Conservation (phyloP, 2,329 filamentous ascomycete species). For the Metarhizium robertsii region DNA sequence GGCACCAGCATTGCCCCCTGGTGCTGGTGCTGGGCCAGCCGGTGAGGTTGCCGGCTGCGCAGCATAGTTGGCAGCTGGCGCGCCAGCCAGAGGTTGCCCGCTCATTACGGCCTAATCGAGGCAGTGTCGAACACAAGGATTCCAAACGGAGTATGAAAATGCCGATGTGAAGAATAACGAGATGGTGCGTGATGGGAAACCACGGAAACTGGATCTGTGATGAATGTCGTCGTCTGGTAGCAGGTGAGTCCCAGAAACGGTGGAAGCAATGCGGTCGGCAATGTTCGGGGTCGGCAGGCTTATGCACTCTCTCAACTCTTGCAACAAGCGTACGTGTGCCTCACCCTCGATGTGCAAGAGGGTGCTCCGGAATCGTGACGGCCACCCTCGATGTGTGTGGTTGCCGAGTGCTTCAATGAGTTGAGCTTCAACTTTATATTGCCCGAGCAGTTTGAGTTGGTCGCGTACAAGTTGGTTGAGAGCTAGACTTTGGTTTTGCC, state of each 20-base stretch:
- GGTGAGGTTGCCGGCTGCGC: constrained; percentile 25
- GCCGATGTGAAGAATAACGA: background rate
- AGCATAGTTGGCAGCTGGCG: constrained; percentile 21
- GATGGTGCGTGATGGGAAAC: background rate
- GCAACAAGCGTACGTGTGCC: background rate
- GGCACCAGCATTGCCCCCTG: constrained; percentile 22
- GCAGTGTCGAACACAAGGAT: background rate
- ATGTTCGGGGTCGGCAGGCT: background rate
- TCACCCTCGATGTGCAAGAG: background rate
- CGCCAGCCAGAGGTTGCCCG: constrained; percentile 21
- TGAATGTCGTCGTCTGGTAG: background rate
- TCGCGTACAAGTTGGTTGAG: background rate
- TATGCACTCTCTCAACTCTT: background rate
- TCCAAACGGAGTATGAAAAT: background rate
- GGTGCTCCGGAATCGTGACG: background rate
- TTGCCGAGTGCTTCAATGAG: background rate
- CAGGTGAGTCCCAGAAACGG: background rate
- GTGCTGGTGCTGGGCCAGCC: constrained; percentile 18
- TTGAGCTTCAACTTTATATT: background rate
- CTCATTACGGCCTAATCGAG: constrained; percentile 18
- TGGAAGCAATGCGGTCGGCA: background rate
- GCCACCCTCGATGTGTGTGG: background rate
- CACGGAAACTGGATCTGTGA: background rate
- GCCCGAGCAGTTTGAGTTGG: background rate
- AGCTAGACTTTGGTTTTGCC: background rate